These are phyloP conservation scores for Boletus sensibilis DNA, from an alignment of 768 basidiomycete species.

Conservation along the genomic window DNA sequence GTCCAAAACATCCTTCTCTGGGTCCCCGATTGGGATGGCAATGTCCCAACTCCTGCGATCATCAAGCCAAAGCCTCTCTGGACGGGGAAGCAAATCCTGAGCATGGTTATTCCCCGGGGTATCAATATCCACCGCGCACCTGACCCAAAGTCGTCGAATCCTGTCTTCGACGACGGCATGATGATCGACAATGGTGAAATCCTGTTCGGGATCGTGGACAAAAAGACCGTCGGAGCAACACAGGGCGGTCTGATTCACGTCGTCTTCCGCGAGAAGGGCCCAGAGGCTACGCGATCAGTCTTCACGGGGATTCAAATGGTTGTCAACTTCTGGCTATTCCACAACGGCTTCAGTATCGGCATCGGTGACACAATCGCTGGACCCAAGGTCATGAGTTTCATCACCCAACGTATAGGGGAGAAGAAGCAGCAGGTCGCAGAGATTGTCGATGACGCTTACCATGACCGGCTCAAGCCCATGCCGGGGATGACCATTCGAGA, in stretches of 20 bases:
- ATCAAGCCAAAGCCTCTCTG: slow-evolving; percentile 96
- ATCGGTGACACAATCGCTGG: slow-evolving; percentile 99
- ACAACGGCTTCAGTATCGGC: slow-evolving; percentile 98
- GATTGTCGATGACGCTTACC: slow-evolving; percentile 79
- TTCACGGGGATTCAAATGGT: slow-evolving; percentile 94
- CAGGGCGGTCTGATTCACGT: slow-evolving; percentile 95
- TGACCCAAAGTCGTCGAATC: slow-evolving; percentile 75
- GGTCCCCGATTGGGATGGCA: slow-evolving; percentile 97
- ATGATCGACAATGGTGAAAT: slow-evolving; percentile 96
- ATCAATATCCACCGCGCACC: slow-evolving; percentile 88
- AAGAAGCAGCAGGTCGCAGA: slow-evolving; percentile 78
- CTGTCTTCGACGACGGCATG: slow-evolving; percentile 90
- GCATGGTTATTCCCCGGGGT: slow-evolving; percentile 88
- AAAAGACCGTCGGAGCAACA: slow-evolving; percentile 97
- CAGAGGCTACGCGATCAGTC: slow-evolving; percentile 82
- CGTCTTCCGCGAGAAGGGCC: slow-evolving; percentile 96
- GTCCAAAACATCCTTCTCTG: slow-evolving; percentile 98
- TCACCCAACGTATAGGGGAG: slow-evolving; percentile 77
- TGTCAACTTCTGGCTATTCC: slow-evolving; percentile 98
- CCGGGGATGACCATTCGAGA: slow-evolving; percentile 99
- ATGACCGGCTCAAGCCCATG: slow-evolving; percentile 82
- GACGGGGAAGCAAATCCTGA: slow-evolving; percentile 96
- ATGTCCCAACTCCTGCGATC: slow-evolving; percentile 88
- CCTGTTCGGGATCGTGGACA: slow-evolving; percentile 92
- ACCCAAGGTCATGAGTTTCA: slow-evolving; percentile 79